Percentiles rank a stretch among this genome's conserved stretches.
phyloP scores from a whole-genome alignment of 1,139 yeast genomes.

The Geotrichum carabidarum region DNA sequence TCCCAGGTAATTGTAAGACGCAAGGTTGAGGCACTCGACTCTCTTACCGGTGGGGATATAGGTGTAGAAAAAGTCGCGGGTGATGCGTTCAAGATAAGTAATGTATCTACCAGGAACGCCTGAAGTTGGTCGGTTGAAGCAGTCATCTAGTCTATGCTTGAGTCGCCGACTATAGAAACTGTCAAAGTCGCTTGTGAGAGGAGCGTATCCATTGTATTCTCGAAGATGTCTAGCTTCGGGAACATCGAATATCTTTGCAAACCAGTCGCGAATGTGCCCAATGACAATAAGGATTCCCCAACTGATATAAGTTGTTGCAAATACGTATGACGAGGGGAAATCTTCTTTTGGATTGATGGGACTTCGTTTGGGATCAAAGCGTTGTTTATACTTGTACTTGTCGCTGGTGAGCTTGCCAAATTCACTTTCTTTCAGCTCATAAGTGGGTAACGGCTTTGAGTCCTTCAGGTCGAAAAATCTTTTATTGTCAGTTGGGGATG shows the following conservation, averaged over 20 bases:
- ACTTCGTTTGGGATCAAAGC: constrained; percentile 9
- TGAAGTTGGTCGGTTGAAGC: constrained; percentile 90
- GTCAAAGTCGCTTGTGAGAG: constrained; percentile 92
- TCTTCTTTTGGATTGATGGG: constrained; percentile 41
- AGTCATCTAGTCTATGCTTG: constrained; percentile 85
- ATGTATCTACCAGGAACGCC: constrained; percentile 96
- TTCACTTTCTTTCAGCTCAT: constrained; percentile 19
- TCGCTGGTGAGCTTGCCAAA: constrained; percentile 18
- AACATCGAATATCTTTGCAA: constrained; percentile 70
- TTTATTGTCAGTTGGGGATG: too few relatives aligned
- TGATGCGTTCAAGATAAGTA: constrained; percentile 68
- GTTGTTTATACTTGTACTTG: constrained; percentile 16
- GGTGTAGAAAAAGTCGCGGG: constrained; percentile 52
- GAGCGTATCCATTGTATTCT: constrained; percentile 87
- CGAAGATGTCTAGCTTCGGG: constrained; percentile 57
- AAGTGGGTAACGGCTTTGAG: background rate
- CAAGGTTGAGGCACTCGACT: constrained; percentile 74
- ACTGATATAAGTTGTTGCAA: constrained; percentile 75
- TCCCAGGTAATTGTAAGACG: constrained; percentile 91
- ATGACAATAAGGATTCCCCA: constrained; percentile 76
- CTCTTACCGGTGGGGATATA: constrained; percentile 71
- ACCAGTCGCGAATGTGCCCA: constrained; percentile 87
- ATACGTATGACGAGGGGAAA: constrained; percentile 69
- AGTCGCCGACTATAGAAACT: constrained; percentile 87
- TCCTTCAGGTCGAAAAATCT: too few relatives aligned